Base-by-base conservation (phyloP, 2,329 filamentous ascomycete species). In the Graphilbum fragrans region DNA sequence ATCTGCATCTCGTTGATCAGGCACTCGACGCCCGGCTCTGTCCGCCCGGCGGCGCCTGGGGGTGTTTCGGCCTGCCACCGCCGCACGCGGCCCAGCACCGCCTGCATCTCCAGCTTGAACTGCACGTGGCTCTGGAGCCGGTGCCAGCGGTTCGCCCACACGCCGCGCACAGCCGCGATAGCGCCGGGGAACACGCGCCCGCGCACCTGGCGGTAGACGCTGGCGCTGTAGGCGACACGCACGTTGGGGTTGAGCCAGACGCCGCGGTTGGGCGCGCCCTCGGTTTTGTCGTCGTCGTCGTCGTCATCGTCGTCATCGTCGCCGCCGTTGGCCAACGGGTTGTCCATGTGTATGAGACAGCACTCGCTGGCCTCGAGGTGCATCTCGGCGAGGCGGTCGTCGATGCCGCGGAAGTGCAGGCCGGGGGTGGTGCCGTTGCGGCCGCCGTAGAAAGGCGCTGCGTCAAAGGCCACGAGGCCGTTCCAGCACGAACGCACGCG, bases 281-380 rank as follows among this genome's bases (percentile, higher is more conserved):
- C 22, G 11, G 9, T 35, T 9, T 19, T 17, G n/a, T 12, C 17
- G 10, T 14, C 23, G 22, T 14, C 34, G 22, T 14, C 23, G 14
- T 7, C 29, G 21, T 5, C 18, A 12, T 5, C 27, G 17, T 37
- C 43, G 37, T 27, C 32, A 29, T 37, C 40, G 27, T 9, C 35
- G 6, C 14, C 27, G 35, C 34, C 40, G 9, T 38, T 18, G 5
- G 67, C 68, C 5, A 77, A 59, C 2, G 72, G 73, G 50, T 85
- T 86, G 52, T 86, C 82, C 3, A 75, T 74, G 53, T 86, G 82
- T 41, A 86, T 77, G 40, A 88, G 70, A 57, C 84, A 88, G 62
- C 82, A 87, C 58, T 88, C 83, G 14, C 77, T 82, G n/a, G 69
- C 83, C 57, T 88, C 84, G 21, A 87, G 64, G 52, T 85, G 81